phyloP scores from a whole-genome alignment of 2,329 filamentous ascomycete genomes.

The Trichoderma sp. region DNA sequence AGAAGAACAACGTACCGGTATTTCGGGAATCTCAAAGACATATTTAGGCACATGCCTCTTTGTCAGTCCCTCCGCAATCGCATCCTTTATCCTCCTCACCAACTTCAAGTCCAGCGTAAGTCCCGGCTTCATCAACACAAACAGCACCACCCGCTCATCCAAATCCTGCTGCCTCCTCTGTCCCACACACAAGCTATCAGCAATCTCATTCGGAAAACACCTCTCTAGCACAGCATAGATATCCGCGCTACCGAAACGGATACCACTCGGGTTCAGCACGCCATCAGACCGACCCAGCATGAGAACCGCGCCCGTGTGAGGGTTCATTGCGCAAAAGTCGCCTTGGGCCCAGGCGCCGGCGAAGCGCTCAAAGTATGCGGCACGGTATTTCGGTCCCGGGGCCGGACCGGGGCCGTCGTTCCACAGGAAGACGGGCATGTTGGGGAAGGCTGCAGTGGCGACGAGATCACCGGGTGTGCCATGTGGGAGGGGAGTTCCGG shows the following conservation, averaged over 20 bases:
- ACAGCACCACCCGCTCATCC: constrained; percentile 58
- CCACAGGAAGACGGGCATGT: constrained; percentile 70
- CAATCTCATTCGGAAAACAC: constrained; percentile 62
- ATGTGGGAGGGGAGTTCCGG: constrained; percentile 47
- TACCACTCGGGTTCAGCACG: constrained; percentile 76
- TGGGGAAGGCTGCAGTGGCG: constrained; percentile 70
- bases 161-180: constrained; percentile 63
- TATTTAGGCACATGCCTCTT: constrained; percentile 76
- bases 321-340: constrained; percentile 74
- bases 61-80: constrained; percentile 66
- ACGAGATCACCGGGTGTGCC: constrained; percentile 77
- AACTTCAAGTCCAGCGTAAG: constrained; percentile 55
- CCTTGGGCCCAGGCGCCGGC: constrained; percentile 77
- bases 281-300: constrained; percentile 76
- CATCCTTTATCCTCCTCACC: constrained; percentile 60
- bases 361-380: constrained; percentile 64
- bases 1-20: constrained; percentile 62
- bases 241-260: constrained; percentile 78
- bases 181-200: constrained; percentile 78
- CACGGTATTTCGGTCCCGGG: constrained; percentile 58
- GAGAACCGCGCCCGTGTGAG: constrained; percentile 62
- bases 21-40: constrained; percentile 78
- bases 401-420: constrained; percentile 48
- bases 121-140: constrained; percentile 59
- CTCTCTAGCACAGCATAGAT: constrained; percentile 74